These are phyloP conservation scores for Kalmusia sp. DNA, from an alignment of 2,329 filamentous ascomycete species.

Conservation along the genomic window DNA sequence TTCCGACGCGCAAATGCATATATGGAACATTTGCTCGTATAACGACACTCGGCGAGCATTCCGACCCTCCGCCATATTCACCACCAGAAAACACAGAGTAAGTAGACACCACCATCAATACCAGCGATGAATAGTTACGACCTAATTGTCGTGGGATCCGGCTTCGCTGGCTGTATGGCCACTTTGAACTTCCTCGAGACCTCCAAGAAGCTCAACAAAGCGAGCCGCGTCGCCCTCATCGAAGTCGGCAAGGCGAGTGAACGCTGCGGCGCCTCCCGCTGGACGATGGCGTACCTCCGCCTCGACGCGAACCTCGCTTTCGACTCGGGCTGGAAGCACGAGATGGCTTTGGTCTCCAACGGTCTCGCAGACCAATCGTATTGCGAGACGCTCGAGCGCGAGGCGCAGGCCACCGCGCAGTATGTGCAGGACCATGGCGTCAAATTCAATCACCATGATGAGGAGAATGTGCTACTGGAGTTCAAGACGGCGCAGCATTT, in stretches of 20 bases:
- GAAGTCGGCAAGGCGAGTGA: conserved; percentile 50
- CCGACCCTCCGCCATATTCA: neutral
- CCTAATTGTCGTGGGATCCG: conserved; percentile 50
- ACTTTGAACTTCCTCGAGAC: conserved; percentile 52
- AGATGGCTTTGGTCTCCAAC: conserved; percentile 46
- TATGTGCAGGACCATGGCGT: conserved; percentile 47
- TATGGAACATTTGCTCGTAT: neutral
- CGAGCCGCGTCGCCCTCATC: conserved; percentile 48
- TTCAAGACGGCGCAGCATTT: conserved; percentile 51
- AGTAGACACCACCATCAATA: neutral
- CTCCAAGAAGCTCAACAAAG: conserved; percentile 43
- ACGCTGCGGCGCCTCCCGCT: conserved; percentile 49
- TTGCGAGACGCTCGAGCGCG: conserved; percentile 47
- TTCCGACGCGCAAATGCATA: neutral
- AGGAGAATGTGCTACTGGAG: conserved; percentile 50
- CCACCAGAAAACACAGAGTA: too few relatives aligned
- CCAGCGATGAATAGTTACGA: conserved; percentile 36
- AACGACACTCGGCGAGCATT: too few relatives aligned
- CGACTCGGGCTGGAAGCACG: conserved; percentile 44
- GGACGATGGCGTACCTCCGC: conserved; percentile 53
- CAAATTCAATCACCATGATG: conserved; percentile 47
- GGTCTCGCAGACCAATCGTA: conserved; percentile 50
- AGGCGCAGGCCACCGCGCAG: conserved; percentile 46
- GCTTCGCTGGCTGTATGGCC: conserved; percentile 51
- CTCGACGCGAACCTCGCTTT: conserved; percentile 48